Conservation (phyloP, 805 yeast species). For the Zygosaccharomyces kombuchaensis region DNA sequence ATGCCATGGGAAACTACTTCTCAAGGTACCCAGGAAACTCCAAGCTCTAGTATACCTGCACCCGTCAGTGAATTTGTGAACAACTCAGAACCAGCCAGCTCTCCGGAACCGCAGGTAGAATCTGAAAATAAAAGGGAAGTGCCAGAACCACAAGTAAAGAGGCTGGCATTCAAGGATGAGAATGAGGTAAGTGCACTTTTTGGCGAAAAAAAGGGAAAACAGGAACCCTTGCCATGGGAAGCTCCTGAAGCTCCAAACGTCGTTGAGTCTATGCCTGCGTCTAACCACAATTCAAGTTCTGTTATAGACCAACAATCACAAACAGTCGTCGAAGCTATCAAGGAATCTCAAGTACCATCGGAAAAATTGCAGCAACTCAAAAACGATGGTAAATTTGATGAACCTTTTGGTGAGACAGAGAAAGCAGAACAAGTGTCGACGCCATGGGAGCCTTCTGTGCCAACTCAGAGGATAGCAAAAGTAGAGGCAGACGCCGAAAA, state of each 20-base stretch:
- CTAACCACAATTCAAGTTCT: background rate
- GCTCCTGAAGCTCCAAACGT: background rate
- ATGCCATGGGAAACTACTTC: conserved; percentile 18
- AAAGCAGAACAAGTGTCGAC: background rate
- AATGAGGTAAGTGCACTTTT: background rate
- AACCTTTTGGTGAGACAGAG: background rate
- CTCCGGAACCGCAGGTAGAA: background rate
- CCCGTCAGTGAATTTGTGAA: background rate
- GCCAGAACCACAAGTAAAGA: background rate
- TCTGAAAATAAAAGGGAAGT: too few relatives aligned
- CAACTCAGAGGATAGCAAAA: background rate
- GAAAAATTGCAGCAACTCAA: background rate
- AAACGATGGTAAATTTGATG: background rate
- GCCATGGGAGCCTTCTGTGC: conserved; percentile 10
- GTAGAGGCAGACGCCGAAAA: background rate
- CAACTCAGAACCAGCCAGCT: background rate
- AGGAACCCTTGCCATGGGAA: background rate
- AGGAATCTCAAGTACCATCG: background rate
- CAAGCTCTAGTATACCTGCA: background rate
- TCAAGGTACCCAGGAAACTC: background rate
- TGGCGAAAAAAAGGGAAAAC: background rate
- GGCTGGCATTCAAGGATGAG: background rate
- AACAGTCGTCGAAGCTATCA: background rate
- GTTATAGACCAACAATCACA: background rate
- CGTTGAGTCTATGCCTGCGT: background rate